Conservation (phyloP, 2,329 filamentous ascomycete species). For the Cordyceps tenuipes region DNA sequence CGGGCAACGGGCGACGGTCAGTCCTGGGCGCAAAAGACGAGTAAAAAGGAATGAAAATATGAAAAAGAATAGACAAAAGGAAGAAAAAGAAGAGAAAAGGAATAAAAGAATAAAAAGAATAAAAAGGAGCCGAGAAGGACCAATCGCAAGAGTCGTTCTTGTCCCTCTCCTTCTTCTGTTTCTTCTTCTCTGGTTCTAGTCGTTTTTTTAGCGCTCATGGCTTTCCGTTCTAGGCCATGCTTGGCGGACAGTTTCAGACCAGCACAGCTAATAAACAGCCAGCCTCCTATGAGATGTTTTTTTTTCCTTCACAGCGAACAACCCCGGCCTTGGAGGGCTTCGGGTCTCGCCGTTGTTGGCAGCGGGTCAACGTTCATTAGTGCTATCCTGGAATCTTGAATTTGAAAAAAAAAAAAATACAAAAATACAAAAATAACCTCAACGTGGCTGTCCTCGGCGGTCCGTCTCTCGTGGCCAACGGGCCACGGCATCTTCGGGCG, state of each 20-base stretch:
- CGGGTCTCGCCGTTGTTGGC: background rate
- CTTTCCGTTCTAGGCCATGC: background rate
- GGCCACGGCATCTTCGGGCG: background rate
- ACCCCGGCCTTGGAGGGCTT: background rate
- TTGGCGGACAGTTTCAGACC: background rate
- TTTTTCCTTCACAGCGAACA: background rate
- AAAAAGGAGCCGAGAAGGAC: background rate
- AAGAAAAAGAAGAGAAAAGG: too few species aligned
- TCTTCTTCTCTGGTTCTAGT: background rate
- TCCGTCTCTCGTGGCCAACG: background rate
- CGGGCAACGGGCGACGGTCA: background rate
- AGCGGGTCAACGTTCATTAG: background rate
- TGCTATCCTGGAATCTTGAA: too few species aligned
- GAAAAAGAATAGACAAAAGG: too few species aligned
- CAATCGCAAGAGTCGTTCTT: background rate
- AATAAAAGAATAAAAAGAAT: too few species aligned
- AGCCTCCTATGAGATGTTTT: background rate
- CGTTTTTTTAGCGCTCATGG: background rate
- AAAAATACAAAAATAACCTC: background rate
- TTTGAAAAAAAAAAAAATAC: too few species aligned
- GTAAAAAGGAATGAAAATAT: too few species aligned
- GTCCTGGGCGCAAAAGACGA: too few species aligned
- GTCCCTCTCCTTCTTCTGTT: background rate
- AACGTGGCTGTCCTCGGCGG: background rate
- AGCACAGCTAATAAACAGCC: background rate